Conservation (phyloP, 148 eudicot species). For the Talinum fruticosum region DNA sequence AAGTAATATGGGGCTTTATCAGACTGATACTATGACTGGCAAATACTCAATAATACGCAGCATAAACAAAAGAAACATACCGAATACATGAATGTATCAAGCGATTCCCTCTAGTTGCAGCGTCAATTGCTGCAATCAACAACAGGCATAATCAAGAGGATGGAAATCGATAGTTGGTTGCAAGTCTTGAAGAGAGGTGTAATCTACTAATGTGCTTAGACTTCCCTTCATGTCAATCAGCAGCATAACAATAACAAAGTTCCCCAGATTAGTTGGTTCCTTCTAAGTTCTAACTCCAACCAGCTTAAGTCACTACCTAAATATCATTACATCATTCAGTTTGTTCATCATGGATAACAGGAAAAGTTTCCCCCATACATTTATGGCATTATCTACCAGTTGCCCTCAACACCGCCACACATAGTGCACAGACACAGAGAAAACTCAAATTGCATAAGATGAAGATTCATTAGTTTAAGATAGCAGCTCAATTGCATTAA, state of each 20-base stretch:
- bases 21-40: background rate
- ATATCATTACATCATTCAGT: too few relatives aligned
- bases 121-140: slow-evolving; percentile 71
- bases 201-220: too few relatives aligned
- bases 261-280: background rate
- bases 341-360: too few relatives aligned
- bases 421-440: background rate
- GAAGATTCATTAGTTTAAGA: background rate
- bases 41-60: background rate
- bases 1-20: background rate
- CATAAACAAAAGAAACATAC: slow-evolving; percentile 33
- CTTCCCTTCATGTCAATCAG: too few relatives aligned
- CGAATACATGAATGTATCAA: slow-evolving; percentile 90
- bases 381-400: background rate
- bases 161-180: background rate
- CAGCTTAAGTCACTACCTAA: background rate
- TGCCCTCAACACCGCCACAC: background rate
- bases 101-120: slow-evolving; percentile 85
- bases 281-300: background rate
- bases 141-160: slow-evolving; percentile 9
- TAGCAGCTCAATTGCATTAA: background rate
- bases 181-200: too few relatives aligned
- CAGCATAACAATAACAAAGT: background rate
- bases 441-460: background rate
- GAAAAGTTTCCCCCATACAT: background rate